Percentiles rank a stretch among this genome's conserved stretches.
Evolutionary conservation across 192 early-diverging fungal species (phyloP).

Genomic region (Geranomyces variabilis): DNA sequence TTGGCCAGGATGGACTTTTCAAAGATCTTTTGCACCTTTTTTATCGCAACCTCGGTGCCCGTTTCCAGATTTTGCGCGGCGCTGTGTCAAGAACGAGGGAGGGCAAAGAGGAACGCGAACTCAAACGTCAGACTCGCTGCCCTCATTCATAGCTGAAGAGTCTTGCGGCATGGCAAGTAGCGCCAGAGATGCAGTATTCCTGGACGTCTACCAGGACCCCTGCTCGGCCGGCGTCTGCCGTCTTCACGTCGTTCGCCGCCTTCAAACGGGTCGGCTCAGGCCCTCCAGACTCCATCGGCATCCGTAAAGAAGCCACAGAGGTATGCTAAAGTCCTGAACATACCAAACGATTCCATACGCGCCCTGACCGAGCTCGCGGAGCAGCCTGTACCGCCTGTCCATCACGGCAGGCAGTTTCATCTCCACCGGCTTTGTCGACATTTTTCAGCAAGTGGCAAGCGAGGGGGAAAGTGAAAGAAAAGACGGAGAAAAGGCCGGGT

Average conservation of each 20-base stretch:
- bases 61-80: conserved; percentile 83
- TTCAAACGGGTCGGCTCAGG: too few species aligned
- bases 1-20: conserved; percentile 86
- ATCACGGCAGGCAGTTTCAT: conserved; percentile 57
- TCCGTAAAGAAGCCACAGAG: too few species aligned
- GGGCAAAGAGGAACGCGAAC: background rate
- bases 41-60: conserved; percentile 88
- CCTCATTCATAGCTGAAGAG: too few species aligned
- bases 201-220: too few species aligned
- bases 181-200: too few species aligned
- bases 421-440: conserved; percentile 26
- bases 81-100: conserved; percentile 43
- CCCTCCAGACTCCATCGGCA: too few species aligned
- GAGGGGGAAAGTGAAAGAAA: too few species aligned
- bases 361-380: conserved; percentile 85
- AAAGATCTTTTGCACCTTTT: conserved; percentile 83
- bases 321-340: too few species aligned
- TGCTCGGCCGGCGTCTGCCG: too few species aligned
- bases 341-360: conserved; percentile 89
- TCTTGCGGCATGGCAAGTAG: too few species aligned
- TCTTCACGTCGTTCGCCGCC: too few species aligned
- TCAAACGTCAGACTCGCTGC: too few species aligned
- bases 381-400: conserved; percentile 66
- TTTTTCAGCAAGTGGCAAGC: background rate
- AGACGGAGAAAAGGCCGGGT: background rate